Percentiles rank a stretch among this genome's conserved stretches.
Evolutionary conservation across 2,329 filamentous ascomycete species (phyloP).

Genomic region (Podosphaera fusca): DNA sequence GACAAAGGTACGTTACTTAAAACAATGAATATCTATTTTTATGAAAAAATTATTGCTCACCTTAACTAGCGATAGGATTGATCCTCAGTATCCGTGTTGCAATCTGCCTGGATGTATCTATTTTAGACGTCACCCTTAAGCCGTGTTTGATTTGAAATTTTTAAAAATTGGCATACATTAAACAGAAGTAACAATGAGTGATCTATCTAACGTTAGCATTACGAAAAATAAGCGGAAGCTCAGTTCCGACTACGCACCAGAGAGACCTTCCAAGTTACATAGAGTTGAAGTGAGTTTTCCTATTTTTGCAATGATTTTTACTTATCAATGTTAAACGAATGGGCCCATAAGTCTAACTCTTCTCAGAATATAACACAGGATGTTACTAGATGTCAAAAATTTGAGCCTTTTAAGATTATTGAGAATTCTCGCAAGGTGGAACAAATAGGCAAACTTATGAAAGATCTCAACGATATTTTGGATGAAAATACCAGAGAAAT

Average conservation of each 20-base stretch:
- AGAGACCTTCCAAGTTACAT: constrained; percentile 4
- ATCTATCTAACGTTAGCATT: too few relatives aligned
- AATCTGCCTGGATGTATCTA: too few relatives aligned
- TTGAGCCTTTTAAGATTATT: not conserved
- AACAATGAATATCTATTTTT: too few relatives aligned
- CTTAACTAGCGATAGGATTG: too few relatives aligned
- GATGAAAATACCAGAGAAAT: constrained; percentile 7
- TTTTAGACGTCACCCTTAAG: too few relatives aligned
- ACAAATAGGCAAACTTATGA: constrained; percentile 10
- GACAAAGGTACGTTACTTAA: too few relatives aligned
- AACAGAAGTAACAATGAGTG: too few relatives aligned
- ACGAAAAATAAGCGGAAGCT: constrained; percentile 7
- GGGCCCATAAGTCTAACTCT: not conserved
- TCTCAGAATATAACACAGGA: not conserved
- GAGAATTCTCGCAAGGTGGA: not conserved
- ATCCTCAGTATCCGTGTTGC: too few relatives aligned
- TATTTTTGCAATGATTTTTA: not conserved
- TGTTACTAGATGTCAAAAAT: not conserved
- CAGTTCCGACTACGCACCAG: not conserved
- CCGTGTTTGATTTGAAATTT: too few relatives aligned
- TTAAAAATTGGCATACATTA: too few relatives aligned
- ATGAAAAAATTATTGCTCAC: too few relatives aligned
- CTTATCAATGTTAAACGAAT: not conserved
- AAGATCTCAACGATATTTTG: constrained; percentile 10
- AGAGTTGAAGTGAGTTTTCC: constrained; percentile 4